Percentiles rank a stretch among this genome's conserved stretches.
Evolutionary conservation across 495 filamentous ascomycete genomes (phyloP).

Genomic region (Lichina pygmaea): DNA sequence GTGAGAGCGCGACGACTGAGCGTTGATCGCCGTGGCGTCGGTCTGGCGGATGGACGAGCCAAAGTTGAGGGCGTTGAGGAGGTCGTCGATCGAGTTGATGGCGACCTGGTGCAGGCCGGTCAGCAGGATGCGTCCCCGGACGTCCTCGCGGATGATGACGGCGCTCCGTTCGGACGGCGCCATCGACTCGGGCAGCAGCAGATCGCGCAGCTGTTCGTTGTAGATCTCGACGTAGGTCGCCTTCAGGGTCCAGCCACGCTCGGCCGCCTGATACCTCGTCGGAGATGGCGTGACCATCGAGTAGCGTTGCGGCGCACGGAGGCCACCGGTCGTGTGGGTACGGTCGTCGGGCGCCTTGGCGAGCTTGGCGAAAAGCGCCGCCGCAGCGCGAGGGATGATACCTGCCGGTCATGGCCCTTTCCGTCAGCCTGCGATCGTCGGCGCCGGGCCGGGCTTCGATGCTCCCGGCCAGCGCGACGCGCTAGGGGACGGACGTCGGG

Average conservation of each 20-base stretch:
- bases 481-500: background rate
- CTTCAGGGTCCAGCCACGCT: conserved; percentile 80
- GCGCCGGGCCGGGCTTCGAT: too few species aligned
- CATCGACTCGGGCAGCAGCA: conserved; percentile 55
- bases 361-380: conserved; percentile 68
- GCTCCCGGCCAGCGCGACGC: too few species aligned
- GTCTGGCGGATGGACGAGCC: conserved; percentile 91
- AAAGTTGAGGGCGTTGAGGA: conserved; percentile 68
- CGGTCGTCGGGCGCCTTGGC: conserved; percentile 31
- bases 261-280: conserved; percentile 20
- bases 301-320: conserved; percentile 60
- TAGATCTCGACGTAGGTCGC: conserved; percentile 99
- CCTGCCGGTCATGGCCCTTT: conserved; percentile 20
- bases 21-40: conserved; percentile 96
- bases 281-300: conserved; percentile 27
- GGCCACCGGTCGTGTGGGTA: conserved; percentile 37
- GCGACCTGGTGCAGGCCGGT: conserved; percentile 72
- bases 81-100: conserved; percentile 78
- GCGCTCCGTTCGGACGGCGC: conserved; percentile 36
- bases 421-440: too few species aligned
- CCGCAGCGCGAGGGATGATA: conserved; percentile 77
- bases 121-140: conserved; percentile 83
- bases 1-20: conserved; percentile 94
- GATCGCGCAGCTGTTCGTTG: conserved; percentile 82
- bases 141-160: conserved; percentile 76